Conservation (phyloP, 2,329 filamentous ascomycete genomes). For the Hypoxylon sp. region DNA sequence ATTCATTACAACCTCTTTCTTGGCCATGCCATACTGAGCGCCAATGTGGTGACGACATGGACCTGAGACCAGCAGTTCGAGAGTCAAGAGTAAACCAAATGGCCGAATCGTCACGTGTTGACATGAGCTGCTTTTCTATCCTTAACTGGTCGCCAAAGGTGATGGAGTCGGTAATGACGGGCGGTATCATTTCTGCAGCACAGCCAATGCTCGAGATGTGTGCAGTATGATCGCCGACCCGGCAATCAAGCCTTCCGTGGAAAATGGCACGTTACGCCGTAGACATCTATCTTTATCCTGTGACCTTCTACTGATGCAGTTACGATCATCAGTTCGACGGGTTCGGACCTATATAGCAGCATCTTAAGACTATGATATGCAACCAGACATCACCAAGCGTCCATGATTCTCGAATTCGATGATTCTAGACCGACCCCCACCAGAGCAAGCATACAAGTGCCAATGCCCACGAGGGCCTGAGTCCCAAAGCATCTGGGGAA, state of each 20-base stretch:
- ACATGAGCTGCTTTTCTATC: neutral
- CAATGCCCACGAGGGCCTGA: neutral
- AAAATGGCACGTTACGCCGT: neutral
- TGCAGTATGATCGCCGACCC: neutral
- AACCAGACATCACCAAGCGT: neutral
- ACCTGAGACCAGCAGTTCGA: neutral
- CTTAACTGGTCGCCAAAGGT: neutral
- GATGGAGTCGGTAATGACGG: neutral
- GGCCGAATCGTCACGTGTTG: neutral
- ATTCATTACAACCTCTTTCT: neutral
- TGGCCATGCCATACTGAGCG: neutral
- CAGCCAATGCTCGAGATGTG: neutral
- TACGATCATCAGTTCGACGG: neutral
- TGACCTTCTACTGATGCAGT: neutral
- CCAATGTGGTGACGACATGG: neutral
- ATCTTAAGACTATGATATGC: neutral
- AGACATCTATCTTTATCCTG: neutral
- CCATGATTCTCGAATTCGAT: neutral
- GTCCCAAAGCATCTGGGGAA: neutral
- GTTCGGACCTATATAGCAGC: neutral
- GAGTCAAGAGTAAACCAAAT: neutral
- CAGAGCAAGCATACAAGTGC: neutral
- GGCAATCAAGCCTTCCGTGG: neutral
- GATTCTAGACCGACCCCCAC: neutral
- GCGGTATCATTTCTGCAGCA: neutral